Base-by-base conservation (phyloP, 208 protist genomes). In the Polymyxa betae region DNA sequence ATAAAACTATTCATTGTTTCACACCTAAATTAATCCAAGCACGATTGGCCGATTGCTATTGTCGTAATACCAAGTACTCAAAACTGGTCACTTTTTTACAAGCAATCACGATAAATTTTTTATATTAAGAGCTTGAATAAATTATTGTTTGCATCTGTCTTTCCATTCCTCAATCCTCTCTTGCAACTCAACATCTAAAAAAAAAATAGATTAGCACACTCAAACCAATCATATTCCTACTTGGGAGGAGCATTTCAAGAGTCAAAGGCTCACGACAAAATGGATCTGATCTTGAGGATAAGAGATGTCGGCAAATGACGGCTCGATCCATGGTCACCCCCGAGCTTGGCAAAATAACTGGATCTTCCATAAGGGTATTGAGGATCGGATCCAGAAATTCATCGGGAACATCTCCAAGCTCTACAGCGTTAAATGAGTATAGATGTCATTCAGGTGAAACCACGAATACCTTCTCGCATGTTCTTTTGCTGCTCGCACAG, bases 361-460 rank as follows among this genome's bases (percentile, higher is more conserved):
- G 72, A n/a, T 82, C 72, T 20, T 20, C 35, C 72, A 82, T 82
- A 35, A 82, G 35, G 5, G 35, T 82, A 16, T 82, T 35, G 5
- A 82, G 16, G n/a, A 82, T 82, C 5, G 72, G 72, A 35, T 82
- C 72, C n/a, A 82, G n/a, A n/a, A 82, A 82, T 5, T 82, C 72
- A 5, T 82, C 72, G 35, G 72, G 72, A 43, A 82, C 35, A n/a
- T 82, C 72, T 29, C 38, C 38, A 29, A 49, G 20, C 5, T 29
- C 77, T 88, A 20, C 38, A 88, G 5, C 5, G 38, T 29, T 24
- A 88, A 20, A 60, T 88, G 38, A 29, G 44, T 29, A 20, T 88
- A 24, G 12, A 60, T 20, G 54, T 68, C 29, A 29, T 68, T 68
- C 54, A 68, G 29, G 24, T 60, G 49, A 24, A 60, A 60, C 5